Evolutionary conservation across 305 asterid genomes (phyloP), one percentile per base, ranked within the genome.

Genomic region (Stenogyne calaminthoides): DNA sequence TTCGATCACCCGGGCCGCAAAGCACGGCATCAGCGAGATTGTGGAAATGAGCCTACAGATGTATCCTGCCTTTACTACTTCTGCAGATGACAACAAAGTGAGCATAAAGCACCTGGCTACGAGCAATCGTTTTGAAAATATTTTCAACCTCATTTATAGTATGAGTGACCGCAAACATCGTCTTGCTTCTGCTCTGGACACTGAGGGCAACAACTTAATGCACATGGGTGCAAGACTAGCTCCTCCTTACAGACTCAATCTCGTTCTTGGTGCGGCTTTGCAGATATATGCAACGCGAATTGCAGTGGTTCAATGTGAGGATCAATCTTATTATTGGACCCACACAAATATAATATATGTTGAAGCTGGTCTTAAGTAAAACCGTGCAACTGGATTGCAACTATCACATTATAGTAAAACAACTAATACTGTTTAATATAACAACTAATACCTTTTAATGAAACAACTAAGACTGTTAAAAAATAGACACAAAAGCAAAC

Each of bases 191-290:
- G 0, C 1, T 9, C 47, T 7, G 59, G 77, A 74, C 25, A 0
- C 42, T 1, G 3, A 63, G 2, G 49, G 49, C 7, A 79, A 82
- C 64, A 86, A 77, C 69, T 54, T 82, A 27, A 37, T 80, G 69
- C 66, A 25, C 5, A 40, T 74, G 18, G 19, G 49, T 16, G 75
- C 49, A 16, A 78, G 76, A 46, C 83, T 83, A n/a, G 36, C 70
- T 15, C 80, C 83, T 63, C 62, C 80, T 0, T n/a, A 73, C 9
- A 54, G 61, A 20, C 63, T 83, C 39, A 77, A 78, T 67, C 66
- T 74, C 10, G 82, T 81, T 15, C 69, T 86, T 1, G 88, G 90
- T n/a, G 88, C 87, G 2, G 88, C 90, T 36, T 73, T 83, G 5
- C 90, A 79, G 58, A n/a, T n/a, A n/a, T n/a, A 79, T 83, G 84